Evolutionary conservation across 23 red algal genomes (phyloP).

Genomic region (Gracilaria domingensis): DNA sequence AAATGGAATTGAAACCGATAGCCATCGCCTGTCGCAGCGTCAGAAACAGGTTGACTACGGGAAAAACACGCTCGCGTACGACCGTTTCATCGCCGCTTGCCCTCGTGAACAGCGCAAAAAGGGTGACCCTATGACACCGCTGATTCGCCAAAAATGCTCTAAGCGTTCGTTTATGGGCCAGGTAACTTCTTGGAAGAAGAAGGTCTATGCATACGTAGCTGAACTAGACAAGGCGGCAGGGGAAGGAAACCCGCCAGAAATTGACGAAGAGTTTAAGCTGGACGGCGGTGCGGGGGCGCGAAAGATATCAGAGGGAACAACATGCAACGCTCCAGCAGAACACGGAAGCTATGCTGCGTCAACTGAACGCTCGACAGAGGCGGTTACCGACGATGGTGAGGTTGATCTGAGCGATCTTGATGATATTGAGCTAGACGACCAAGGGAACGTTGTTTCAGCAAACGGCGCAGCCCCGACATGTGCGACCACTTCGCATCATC

Average conservation of each 20-base stretch:
- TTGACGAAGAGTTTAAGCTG: not conserved
- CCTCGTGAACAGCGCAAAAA: slow-evolving; percentile 49
- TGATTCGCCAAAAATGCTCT: slow-evolving; percentile 51
- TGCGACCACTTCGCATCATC: not conserved
- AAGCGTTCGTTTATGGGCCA: slow-evolving; percentile 72
- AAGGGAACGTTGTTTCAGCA: slow-evolving; percentile 56
- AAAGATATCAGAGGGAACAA: not conserved
- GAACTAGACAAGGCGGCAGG: slow-evolving; percentile 21
- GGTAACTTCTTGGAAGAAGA: slow-evolving; percentile 65
- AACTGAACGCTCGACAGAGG: slow-evolving; percentile 4
- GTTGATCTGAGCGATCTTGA: slow-evolving; percentile 53
- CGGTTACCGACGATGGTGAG: slow-evolving; percentile 26
- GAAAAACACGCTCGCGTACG: slow-evolving; percentile 84
- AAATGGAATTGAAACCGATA: slow-evolving; percentile 77
- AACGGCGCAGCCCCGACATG: not conserved
- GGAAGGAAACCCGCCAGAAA: not conserved
- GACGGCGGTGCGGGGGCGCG: not conserved
- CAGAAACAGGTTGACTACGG: slow-evolving; percentile 90
- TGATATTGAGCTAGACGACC: slow-evolving; percentile 75
- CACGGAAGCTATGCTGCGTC: not conserved
- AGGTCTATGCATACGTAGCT: slow-evolving; percentile 61
- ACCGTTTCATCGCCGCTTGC: slow-evolving; percentile 51
- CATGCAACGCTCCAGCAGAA: not conserved
- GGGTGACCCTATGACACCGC: slow-evolving; percentile 77
- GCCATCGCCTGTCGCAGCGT: slow-evolving; percentile 66